These are phyloP conservation scores for Trichophyton equinum DNA, from an alignment of 2,329 filamentous ascomycete genomes.

Conservation along the genomic window DNA sequence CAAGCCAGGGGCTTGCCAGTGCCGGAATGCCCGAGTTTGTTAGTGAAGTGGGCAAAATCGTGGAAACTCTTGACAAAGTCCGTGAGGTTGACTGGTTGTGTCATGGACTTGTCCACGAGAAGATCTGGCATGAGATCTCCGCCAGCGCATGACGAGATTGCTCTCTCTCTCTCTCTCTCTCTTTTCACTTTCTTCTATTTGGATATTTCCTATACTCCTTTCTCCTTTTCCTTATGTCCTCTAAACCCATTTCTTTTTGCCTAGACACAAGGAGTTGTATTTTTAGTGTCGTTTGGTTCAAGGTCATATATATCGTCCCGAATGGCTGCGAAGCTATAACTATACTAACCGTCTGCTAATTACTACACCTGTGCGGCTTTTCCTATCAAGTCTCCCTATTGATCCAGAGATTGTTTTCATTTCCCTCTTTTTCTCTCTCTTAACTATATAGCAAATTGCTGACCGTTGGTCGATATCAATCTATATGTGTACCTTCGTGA, in stretches of 20 bases:
- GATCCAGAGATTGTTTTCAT: background rate
- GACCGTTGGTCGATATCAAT: too few species aligned
- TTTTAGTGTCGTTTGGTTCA: background rate
- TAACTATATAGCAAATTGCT: too few species aligned
- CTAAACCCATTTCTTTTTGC: background rate
- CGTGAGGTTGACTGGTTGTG: constrained; percentile 47
- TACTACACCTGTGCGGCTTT: background rate
- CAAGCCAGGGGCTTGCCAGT: constrained; percentile 46
- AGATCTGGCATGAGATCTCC: constrained; percentile 29
- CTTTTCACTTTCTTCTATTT: background rate
- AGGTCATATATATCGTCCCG: background rate
- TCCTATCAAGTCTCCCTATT: background rate
- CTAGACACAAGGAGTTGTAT: background rate
- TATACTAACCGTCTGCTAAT: background rate
- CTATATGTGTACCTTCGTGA: background rate
- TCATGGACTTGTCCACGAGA: constrained; percentile 47
- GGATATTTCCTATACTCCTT: background rate
- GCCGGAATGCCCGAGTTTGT: constrained; percentile 52
- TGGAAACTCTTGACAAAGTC: constrained; percentile 45
- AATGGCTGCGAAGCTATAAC: background rate
- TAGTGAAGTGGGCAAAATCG: constrained; percentile 45
- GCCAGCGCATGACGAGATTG: background rate
- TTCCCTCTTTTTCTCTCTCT: background rate
- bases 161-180: background rate
- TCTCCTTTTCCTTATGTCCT: background rate